Evolutionary conservation across 495 filamentous ascomycete species (phyloP).

Genomic region (Trichoderma virens): DNA sequence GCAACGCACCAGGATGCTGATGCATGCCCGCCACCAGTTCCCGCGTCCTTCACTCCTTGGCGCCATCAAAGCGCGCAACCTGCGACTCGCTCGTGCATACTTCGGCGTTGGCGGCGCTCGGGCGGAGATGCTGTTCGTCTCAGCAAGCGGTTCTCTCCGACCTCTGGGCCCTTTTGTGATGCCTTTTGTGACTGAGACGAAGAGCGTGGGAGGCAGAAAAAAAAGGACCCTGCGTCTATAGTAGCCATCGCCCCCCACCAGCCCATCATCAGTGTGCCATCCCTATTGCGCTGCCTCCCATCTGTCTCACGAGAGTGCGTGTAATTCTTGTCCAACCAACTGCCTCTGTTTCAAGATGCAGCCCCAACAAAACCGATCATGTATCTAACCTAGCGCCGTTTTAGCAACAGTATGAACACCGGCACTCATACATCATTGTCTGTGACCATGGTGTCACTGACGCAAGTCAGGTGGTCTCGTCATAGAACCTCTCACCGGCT

Average conservation of each 20-base stretch:
- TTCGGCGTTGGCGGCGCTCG: neutral
- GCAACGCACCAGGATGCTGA: too few relatives aligned
- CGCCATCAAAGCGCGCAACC: neutral
- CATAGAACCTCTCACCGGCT: neutral
- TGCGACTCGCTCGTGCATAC: conserved; percentile 1
- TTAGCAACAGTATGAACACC: neutral
- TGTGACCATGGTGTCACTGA: conserved; percentile 8
- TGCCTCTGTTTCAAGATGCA: neutral
- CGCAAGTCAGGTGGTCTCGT: conserved; percentile 2
- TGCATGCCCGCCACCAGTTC: neutral
- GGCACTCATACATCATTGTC: neutral
- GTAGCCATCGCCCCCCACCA: neutral
- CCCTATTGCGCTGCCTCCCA: neutral
- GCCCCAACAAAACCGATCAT: neutral
- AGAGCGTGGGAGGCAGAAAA: neutral
- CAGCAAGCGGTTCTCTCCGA: neutral
- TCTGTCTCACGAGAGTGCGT: neutral
- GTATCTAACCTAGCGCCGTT: neutral
- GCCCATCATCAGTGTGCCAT: neutral
- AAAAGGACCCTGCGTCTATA: conserved; percentile 3
- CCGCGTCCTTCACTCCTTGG: neutral
- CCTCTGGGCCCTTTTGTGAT: neutral
- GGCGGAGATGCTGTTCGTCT: neutral
- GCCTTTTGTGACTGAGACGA: neutral
- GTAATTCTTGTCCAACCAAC: neutral